Base-by-base conservation (phyloP, 148 eudicot species). In the Selenicereus undatus region DNA sequence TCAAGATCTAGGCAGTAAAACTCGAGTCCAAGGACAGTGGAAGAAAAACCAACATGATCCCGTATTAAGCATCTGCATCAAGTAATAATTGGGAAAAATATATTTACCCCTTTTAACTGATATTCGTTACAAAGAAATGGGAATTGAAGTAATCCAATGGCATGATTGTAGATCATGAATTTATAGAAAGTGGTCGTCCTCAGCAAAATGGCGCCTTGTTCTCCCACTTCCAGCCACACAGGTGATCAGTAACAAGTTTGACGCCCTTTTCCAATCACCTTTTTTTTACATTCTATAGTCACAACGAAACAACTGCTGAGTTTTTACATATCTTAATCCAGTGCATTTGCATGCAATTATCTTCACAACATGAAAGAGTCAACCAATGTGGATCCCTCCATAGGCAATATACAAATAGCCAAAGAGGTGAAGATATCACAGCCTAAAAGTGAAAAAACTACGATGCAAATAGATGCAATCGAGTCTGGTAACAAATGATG, bases 391-490 rank as follows among this genome's bases (percentile, higher is more conserved):
- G 14, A 48, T 48, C 13, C 52, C 52, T 20, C 22, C 62, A 17
- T 17, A 56, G 17, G 22, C 62, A 56, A 17, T 56, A 56, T 3
- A 56, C 62, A 48, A 4, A 18, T 29, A 12, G 17, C 43, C 43
- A 39, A 39, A 39, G 43, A 39, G 7, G 43, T 39, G 8, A 39
- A 39, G 43, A 39, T 39, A 39, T 39, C 43, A 39, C 43, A 39
- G 8, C 5, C 43, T 4, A 39, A 43, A 29, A 60, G 68, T 22
- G 27, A 18, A 71, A 18, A 20, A 17, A 10, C 81, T 32, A 72
- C 12, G 20, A 71, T n/a, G 51, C 72, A 74, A 79, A 43, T 35
- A 52, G 68, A 81, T 76, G 83, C 51, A 39, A 81, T 30, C 13
- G 12, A 66, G 4, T 17, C 68, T 7, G 4, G 0, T 8, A 52